Base-by-base conservation (phyloP, 208 protist genomes). In the Plasmodiophora brassicae region DNA sequence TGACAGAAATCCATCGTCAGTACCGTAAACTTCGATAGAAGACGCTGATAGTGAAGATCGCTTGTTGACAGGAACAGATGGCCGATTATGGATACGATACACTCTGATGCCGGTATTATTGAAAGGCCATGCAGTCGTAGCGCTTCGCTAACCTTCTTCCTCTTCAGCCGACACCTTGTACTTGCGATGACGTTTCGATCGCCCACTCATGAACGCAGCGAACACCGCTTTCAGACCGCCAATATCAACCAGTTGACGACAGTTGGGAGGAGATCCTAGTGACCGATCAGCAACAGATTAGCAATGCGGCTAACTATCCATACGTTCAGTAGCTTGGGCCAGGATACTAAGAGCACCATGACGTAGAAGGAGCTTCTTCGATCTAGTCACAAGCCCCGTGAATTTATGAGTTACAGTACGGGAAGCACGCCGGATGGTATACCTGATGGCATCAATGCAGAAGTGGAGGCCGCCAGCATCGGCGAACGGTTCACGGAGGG, bases 151-250 rank as follows among this genome's bases (percentile, higher is more conserved):
- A 78, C 65, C 65, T 32, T 78, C 65, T 5, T 78, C 65, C 41
- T 78, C 65, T 78, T 78, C 65, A 36, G n/a, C 20, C 32, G 65
- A 78, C 5, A 78, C n/a, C 65, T 78, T 78, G n/a, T 78, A 32
- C n/a, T 78, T 78, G 10, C n/a, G 5, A 78, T 78, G 65, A 78
- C n/a, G n/a, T 78, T 78, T 78, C 5, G 65, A 78, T 32, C n/a
- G 32, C 10, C 65, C 65, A 36, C 32, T 32, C 65, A 78, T 78
- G n/a, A 78, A 78, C 14, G 65, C 65, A 32, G 65, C 65, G n/a
- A 78, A 78, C 20, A 78, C 65, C 5, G 65, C n/a, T 32, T 78
- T 78, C 5, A 78, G 65, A 32, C 65, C 65, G 5, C 65, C 65
- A 5, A 78, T 36, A 5, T 78, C 65, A 32, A 78, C n/a, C 5